Base-by-base conservation (phyloP, 1,284 basidiomycete species). In the Leccinum subatratum region DNA sequence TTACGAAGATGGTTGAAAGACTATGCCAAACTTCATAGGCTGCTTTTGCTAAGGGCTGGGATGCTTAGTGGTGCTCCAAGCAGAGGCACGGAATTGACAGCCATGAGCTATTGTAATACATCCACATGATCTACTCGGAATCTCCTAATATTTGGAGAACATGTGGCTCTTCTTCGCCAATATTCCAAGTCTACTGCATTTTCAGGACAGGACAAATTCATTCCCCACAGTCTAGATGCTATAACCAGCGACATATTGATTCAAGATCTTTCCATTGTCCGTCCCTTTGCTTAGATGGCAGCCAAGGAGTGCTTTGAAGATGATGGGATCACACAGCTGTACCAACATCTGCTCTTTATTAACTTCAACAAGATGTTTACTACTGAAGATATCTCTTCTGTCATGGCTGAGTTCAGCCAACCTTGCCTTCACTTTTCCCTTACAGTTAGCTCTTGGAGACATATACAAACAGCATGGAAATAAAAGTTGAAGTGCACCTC, bases 61-160 rank as follows among this genome's bases (percentile, higher is more conserved):
- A 64, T 66, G 62, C 62, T 66, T 0, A 64, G 65, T 11, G 30
- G 62, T 2, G n/a, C 62, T 30, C 56, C 65, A 2, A 18, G 22
- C 6, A n/a, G 42, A 3, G 62, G 42, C 5, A 64, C 62, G 16
- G 57, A 66, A 11, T 28, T 64, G 1, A 66, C 61, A 1, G 16
- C 14, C 4, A 65, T 66, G 54, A 11, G n/a, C 0, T 14, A 37
- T 2, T 6, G 56, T 16, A 66, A 66, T 32, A 66, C 42, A 1
- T 0, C 56, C 8, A 63, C 56, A 1, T 5, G 22, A 2, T 7
- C 39, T 0, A 59, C 22, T 3, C 5, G 45, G 2, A 64, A 60
- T 6, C 42, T 66, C 6, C 16, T 66, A 6, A 11, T 60, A 3
- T 11, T 63, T 18, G 42, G 57, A 8, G 1, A 5, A 1, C 62